A percentile compares a stretch with the other conserved stretches of the same genome.
Evolutionary conservation across 2,329 filamentous ascomycete species (phyloP).

Genomic region (Fusarium globosum): DNA sequence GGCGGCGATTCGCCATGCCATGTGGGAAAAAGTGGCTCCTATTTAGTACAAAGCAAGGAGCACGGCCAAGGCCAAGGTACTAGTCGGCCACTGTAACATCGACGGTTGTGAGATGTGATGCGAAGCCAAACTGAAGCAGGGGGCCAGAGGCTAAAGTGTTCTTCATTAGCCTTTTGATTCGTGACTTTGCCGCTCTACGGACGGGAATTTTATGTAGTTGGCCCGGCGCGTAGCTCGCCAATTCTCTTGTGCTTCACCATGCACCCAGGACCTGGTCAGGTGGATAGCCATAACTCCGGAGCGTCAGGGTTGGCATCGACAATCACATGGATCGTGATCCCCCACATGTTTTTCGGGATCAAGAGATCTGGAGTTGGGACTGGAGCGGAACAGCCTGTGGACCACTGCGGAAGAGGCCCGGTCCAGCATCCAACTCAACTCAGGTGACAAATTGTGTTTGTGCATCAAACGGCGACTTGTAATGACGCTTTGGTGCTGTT

Average conservation of each 20-base stretch:
- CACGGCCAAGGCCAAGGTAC: not conserved
- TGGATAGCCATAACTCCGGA: constrained; percentile 7
- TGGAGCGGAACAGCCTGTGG: constrained; percentile 18
- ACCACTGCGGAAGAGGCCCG: constrained; percentile 11
- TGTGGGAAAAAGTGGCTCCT: constrained; percentile 31
- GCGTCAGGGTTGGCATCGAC: constrained; percentile 32
- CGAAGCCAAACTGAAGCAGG: constrained; percentile 3
- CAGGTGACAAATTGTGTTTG: not conserved
- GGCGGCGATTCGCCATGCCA: constrained; percentile 28
- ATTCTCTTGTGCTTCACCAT: not conserved
- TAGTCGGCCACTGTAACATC: constrained; percentile 5
- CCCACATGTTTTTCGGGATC: constrained; percentile 32
- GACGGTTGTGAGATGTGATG: not conserved
- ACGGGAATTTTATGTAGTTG: not conserved
- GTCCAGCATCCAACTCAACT: not conserved
- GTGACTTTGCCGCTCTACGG: constrained; percentile 2
- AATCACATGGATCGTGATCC: constrained; percentile 32
- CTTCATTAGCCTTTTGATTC: not conserved
- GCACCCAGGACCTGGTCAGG: not conserved
- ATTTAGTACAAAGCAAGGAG: not conserved
- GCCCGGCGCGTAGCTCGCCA: constrained; percentile 4
- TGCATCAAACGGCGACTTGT: constrained; percentile 19
- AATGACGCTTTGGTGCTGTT: constrained; percentile 3
- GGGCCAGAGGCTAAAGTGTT: not conserved
- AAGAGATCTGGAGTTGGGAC: constrained; percentile 9